Conservation (phyloP, 140 eudicot genomes). For the Anethum foeniculum region DNA sequence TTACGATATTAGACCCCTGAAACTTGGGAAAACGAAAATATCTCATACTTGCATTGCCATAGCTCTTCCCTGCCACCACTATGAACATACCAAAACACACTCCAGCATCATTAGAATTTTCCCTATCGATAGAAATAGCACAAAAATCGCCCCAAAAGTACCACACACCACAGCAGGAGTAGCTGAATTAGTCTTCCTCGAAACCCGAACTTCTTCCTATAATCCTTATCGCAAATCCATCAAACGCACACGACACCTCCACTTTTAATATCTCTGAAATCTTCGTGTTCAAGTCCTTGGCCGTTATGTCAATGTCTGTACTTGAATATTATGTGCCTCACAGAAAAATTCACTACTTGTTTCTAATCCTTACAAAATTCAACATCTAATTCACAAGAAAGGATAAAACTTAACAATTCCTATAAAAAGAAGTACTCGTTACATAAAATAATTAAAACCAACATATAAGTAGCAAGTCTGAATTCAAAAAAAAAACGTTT, state of each 20-base stretch:
- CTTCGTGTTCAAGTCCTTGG: constrained; percentile 48
- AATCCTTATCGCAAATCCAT: constrained; percentile 51
- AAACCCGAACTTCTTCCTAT: constrained; percentile 69
- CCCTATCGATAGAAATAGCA: constrained; percentile 64
- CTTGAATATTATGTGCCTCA: no score
- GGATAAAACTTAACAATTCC: no score
- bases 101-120: constrained; percentile 57
- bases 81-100: constrained; percentile 44
- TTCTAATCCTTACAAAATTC: no score
- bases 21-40: no score
- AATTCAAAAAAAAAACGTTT: background rate
- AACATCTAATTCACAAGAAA: no score
- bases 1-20: no score
- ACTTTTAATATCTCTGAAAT: constrained; percentile 50
- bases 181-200: constrained; percentile 49
- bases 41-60: constrained; percentile 25
- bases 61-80: constrained; percentile 20
- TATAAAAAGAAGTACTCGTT: no score
- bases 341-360: no score
- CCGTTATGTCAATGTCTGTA: constrained; percentile 47
- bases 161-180: constrained; percentile 71
- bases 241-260: constrained; percentile 64
- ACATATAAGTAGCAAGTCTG: background rate
- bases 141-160: constrained; percentile 71
- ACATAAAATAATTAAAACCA: no score